These are phyloP conservation scores for Bryoerythrophyllum caledonicum DNA, from an alignment of 225 moss, liverwort and hornwort species.

Conservation along the genomic window DNA sequence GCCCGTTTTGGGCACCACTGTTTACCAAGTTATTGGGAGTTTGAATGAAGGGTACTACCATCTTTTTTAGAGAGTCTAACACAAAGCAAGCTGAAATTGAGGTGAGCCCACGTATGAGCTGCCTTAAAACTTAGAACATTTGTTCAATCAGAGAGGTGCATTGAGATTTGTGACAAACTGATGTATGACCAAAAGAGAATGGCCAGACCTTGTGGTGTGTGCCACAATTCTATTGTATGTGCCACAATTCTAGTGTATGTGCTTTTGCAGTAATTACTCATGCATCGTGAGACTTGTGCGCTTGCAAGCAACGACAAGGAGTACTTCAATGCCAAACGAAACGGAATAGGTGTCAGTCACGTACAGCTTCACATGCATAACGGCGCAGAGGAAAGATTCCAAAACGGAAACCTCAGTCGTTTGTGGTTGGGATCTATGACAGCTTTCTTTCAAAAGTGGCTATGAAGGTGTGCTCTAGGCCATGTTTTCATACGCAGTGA, in stretches of 20 bases:
- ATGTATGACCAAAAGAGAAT: not conserved
- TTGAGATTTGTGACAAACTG: not conserved
- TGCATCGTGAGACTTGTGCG: not conserved
- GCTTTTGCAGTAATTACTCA: not conserved
- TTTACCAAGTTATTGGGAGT: not conserved
- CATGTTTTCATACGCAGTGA: not conserved
- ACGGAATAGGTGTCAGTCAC: constrained; percentile 12
- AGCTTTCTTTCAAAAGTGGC: not conserved
- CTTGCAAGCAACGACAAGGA: not conserved
- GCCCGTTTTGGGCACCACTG: not conserved
- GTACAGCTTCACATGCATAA: constrained; percentile 1
- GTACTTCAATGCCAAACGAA: constrained; percentile 11
- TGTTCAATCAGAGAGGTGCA: not conserved
- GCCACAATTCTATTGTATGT: constrained; percentile 7
- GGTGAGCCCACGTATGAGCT: not conserved
- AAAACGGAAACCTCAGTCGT: not conserved
- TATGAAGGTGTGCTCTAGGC: not conserved
- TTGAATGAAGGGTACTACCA: not conserved
- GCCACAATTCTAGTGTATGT: not conserved
- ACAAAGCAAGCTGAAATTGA: not conserved
- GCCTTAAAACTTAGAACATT: not conserved
- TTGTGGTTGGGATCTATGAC: not conserved
- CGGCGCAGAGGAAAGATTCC: not conserved
- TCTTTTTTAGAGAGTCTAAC: not conserved
- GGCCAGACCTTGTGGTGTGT: not conserved